Base-by-base conservation (phyloP, 768 basidiomycete genomes). In the Sporobolomyces roseus region DNA sequence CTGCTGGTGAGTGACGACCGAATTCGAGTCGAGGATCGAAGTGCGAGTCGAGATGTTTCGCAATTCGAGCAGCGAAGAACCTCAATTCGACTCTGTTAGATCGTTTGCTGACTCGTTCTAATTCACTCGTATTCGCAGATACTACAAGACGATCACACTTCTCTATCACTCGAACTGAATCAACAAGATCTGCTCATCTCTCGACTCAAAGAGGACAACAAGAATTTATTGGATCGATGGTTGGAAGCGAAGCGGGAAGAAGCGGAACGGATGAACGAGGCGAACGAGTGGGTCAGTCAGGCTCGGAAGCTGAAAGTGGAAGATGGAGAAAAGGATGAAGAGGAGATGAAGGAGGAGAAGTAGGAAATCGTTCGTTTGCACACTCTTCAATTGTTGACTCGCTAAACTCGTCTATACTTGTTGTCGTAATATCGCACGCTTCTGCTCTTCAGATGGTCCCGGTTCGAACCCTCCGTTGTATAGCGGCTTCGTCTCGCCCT, bases 201-300 rank as follows among this genome's bases (percentile, higher is more conserved):
- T 75, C 87, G 82, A n/a, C 84, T 99, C 38, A 85, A 86, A 56
- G 88, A 88, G 75, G 94, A 99, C 78, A 99, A 99, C 75, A 93
- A 93, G 30, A 88, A 91, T 75, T 85, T 99, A 32, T 83, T 98
- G 2, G 92, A 96, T 78, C 88, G 94, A 23, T 99, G 96, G 94
- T 83, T 98, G 13, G 96, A 98, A 75, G 87, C 88, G 72, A 96
- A 96, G 80, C 83, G 17, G 17, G 56, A 73, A 29, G 93, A 93
- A 75, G 94, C 89, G 13, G 91, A 93, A 79, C 87, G 87, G 80
- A 90, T 99, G 89, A 97, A 98, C 79, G 71, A 72, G 38, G 68
- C 68, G 33, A 70, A 69, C 27, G 38, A 53, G 61, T 73, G 65
- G 38, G n/a, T 65, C 33, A 65, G 62, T 36, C 53, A 65, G 45